Conservation (phyloP, 2,329 filamentous ascomycete genomes). For the Trichoderma sp. region DNA sequence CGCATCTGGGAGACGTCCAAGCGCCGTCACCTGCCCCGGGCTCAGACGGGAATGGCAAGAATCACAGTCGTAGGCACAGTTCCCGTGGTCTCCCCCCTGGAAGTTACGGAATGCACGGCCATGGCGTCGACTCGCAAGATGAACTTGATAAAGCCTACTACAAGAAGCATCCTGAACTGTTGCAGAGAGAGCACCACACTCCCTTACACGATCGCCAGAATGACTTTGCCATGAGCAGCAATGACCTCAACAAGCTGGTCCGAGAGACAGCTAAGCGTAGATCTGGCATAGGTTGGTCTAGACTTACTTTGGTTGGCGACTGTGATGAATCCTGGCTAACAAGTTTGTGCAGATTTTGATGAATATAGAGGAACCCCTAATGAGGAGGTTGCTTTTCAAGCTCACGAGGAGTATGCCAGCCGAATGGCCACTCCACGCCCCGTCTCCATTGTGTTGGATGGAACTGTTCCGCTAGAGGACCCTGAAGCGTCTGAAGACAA, state of each 20-base stretch:
- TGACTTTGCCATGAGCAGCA: constrained; percentile 84
- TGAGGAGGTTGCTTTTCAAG: constrained; percentile 87
- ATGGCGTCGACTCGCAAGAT: constrained; percentile 72
- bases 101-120: constrained; percentile 90
- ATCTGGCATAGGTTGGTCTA: constrained; percentile 38
- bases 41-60: constrained; percentile 43
- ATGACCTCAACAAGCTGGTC: constrained; percentile 88
- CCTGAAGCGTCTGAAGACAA: constrained; percentile 45
- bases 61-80: constrained; percentile 71
- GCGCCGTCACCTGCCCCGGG: constrained; percentile 77
- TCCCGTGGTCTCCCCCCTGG: constrained; percentile 72
- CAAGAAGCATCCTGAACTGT: constrained; percentile 81
- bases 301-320: not conserved
- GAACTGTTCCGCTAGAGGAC: constrained; percentile 24
- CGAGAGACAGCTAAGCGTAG: constrained; percentile 62
- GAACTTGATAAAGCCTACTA: constrained; percentile 91
- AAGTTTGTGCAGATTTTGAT: constrained; percentile 53
- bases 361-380: constrained; percentile 73
- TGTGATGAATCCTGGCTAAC: not conserved
- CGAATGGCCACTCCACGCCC: constrained; percentile 70
- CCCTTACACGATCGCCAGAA: constrained; percentile 55
- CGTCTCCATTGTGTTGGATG: constrained; percentile 41
- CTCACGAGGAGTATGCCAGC: constrained; percentile 78
- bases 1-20: constrained; percentile 90
- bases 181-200: constrained; percentile 67